phyloP scores from a whole-genome alignment of 2,329 filamentous ascomycete species.

The Ascochyta lentis region DNA sequence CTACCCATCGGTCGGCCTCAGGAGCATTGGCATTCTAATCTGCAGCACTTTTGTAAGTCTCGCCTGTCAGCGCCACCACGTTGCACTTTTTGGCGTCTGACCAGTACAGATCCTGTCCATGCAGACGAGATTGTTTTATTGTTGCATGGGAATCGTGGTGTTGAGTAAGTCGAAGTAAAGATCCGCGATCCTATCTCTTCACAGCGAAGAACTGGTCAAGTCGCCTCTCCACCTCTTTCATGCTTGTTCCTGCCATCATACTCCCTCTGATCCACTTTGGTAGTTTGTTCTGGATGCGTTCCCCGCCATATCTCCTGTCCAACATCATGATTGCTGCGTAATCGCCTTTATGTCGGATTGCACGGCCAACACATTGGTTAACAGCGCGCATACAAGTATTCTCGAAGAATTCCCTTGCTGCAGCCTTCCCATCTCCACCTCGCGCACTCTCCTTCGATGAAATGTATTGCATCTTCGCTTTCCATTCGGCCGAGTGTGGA shows the following conservation, averaged over 20 bases:
- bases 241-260: conserved; percentile 53
- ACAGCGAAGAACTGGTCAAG: conserved; percentile 48
- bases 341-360: conserved; percentile 85
- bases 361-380: conserved; percentile 93
- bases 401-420: conserved; percentile 83
- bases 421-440: conserved; percentile 49
- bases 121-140: too few relatives aligned
- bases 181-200: conserved; percentile 25
- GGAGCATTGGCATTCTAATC: not conserved
- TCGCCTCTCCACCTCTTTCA: conserved; percentile 53
- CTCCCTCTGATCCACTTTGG: conserved; percentile 87
- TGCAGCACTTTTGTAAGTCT: conserved; percentile 14
- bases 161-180: not conserved
- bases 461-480: conserved; percentile 86
- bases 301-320: conserved; percentile 78
- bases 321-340: conserved; percentile 90
- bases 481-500: conserved; percentile 87
- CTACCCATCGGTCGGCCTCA: not conserved
- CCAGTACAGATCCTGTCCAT: not conserved
- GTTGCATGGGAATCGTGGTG: not conserved
- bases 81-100: conserved; percentile 6
- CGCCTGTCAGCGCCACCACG: conserved; percentile 14
- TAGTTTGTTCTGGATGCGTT: conserved; percentile 77
- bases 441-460: conserved; percentile 63
- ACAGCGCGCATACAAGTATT: conserved; percentile 97